phyloP scores from a whole-genome alignment of 345 rosid species.

The Durio zibethinus region DNA sequence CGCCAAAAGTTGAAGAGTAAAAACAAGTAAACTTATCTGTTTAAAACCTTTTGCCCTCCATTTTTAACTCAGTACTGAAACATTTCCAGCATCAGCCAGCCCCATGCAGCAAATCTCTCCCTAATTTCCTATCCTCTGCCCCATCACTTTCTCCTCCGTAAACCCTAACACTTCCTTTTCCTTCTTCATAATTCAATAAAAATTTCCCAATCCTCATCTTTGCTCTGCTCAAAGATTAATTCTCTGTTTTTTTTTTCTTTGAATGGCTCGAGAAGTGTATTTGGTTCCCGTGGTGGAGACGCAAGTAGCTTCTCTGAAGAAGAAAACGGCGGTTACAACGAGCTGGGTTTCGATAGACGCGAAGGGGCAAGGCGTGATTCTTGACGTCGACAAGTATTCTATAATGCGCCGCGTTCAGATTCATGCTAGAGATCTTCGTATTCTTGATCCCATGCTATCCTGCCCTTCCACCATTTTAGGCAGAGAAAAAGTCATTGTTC shows the following conservation, averaged over 20 bases:
- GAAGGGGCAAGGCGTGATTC: conserved; percentile 30
- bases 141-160: not conserved
- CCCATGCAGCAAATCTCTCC: not conserved
- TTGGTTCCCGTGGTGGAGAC: conserved; percentile 20
- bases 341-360: conserved; percentile 44
- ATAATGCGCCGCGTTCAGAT: conserved; percentile 55
- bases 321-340: conserved; percentile 38
- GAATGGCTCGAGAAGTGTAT: conserved; percentile 14
- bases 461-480: conserved; percentile 52
- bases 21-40: conserved; percentile 10
- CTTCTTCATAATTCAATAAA: not conserved
- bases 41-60: conserved; percentile 24
- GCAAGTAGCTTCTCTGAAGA: conserved; percentile 26
- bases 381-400: conserved; percentile 52
- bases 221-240: not conserved
- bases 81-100: not conserved
- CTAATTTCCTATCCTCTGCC: not conserved
- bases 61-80: conserved; percentile 6
- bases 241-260: not conserved
- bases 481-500: conserved; percentile 49
- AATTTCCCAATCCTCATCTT: not conserved
- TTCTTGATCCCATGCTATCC: conserved; percentile 52
- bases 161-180: not conserved
- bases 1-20: conserved; percentile 22
- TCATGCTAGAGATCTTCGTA: conserved; percentile 58